phyloP scores from a whole-genome alignment of 2,329 filamentous ascomycete genomes.

The Colletotrichum sp. region DNA sequence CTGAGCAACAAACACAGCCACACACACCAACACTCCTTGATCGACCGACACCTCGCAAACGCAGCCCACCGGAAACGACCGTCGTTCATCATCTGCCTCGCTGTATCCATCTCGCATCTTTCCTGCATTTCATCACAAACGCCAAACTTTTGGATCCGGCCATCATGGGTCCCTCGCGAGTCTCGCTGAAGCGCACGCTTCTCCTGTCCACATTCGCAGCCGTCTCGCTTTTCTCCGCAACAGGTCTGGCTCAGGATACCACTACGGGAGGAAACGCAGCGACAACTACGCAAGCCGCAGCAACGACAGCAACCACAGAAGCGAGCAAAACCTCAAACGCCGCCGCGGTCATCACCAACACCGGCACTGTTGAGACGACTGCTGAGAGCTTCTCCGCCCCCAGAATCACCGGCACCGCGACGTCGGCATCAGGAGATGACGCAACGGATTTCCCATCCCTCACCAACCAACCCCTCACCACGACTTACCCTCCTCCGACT shows the following conservation, averaged over 20 bases:
- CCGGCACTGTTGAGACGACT: constrained; percentile 19
- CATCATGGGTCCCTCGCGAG: constrained; percentile 13
- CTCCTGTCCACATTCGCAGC: constrained; percentile 82
- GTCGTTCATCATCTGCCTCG: background rate
- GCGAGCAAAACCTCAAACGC: constrained; percentile 11
- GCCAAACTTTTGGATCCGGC: background rate
- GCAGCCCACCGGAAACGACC: background rate
- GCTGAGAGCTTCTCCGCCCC: constrained; percentile 11
- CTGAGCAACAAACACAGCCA: background rate
- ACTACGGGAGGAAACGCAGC: background rate
- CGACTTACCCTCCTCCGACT: constrained; percentile 72
- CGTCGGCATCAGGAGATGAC: constrained; percentile 23
- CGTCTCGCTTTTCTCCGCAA: constrained; percentile 31
- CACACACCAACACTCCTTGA: background rate
- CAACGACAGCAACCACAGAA: constrained; percentile 14
- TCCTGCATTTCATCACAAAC: background rate
- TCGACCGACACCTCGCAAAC: background rate
- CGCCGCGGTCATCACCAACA: constrained; percentile 26
- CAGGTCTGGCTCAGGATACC: constrained; percentile 37
- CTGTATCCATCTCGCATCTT: background rate
- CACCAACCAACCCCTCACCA: constrained; percentile 42
- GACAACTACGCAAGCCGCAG: constrained; percentile 5
- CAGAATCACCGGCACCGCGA: constrained; percentile 25
- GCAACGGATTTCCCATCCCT: constrained; percentile 46
- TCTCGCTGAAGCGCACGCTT: constrained; percentile 43